Evolutionary conservation across 805 yeast species (phyloP).

Genomic region (Jamesozyma spencerorum): DNA sequence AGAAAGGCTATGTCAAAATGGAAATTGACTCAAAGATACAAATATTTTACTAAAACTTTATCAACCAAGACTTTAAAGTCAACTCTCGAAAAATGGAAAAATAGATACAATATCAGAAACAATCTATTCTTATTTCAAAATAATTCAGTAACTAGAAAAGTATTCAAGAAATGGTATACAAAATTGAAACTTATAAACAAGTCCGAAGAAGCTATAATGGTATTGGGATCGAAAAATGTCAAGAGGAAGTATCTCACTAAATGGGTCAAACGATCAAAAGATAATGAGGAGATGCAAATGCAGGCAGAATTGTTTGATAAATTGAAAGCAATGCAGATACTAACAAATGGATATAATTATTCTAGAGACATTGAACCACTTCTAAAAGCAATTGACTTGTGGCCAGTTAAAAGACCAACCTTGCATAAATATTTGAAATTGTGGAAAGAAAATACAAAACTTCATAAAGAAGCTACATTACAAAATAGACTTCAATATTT

Average conservation of each 20-base stretch:
- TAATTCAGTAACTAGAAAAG: background rate
- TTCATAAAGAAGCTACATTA: background rate
- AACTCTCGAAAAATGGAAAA: background rate
- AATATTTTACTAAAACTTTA: too few relatives aligned
- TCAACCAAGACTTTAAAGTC: background rate
- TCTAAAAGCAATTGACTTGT: background rate
- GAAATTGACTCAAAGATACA: slow-evolving; percentile 7
- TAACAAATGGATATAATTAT: background rate
- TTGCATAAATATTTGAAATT: background rate
- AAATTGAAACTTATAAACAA: background rate
- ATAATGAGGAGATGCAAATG: background rate
- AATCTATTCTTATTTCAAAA: background rate
- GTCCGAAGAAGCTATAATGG: background rate
- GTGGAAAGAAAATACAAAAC: background rate
- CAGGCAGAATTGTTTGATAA: background rate
- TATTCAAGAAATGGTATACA: background rate
- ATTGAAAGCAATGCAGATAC: background rate
- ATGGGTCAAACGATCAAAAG: background rate
- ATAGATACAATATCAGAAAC: background rate
- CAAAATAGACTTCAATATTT: background rate
- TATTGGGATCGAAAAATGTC: background rate
- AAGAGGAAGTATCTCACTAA: background rate
- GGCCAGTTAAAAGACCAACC: background rate
- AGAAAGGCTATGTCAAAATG: background rate
- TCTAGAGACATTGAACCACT: background rate